Conservation (phyloP, 1,139 yeast genomes). For the Zygosaccharomyces sapae region DNA sequence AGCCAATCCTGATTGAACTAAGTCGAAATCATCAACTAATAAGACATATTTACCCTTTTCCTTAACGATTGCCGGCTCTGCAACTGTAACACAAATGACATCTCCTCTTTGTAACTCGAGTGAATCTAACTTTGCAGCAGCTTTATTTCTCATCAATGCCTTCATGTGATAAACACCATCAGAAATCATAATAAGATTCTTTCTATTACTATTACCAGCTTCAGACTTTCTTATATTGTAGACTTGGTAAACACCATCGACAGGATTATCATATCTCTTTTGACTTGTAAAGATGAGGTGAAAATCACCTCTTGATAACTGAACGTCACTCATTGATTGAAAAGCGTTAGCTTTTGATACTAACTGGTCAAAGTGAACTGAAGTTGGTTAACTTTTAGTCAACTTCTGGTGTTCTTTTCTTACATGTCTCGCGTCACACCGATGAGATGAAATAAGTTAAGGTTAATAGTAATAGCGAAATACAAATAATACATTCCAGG, state of each 20-base stretch:
- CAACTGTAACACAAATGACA: slow-evolving; percentile 31
- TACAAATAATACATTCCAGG: too few species aligned
- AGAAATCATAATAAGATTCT: slow-evolving; percentile 44
- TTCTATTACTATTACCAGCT: slow-evolving; percentile 28
- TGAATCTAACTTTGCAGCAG: slow-evolving; percentile 48
- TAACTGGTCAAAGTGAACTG: slow-evolving; percentile 9
- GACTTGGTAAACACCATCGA: slow-evolving; percentile 34
- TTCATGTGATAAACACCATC: slow-evolving; percentile 64
- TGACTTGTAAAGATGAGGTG: slow-evolving; percentile 30
- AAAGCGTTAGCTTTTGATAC: not conserved
- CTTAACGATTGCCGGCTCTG: slow-evolving; percentile 34
- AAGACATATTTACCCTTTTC: slow-evolving; percentile 53
- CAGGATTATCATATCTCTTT: slow-evolving; percentile 30
- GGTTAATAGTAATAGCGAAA: not conserved
- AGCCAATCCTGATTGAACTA: slow-evolving; percentile 43
- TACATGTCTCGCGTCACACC: slow-evolving; percentile 13
- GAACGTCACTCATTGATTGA: slow-evolving; percentile 24
- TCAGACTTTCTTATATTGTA: slow-evolving; percentile 35
- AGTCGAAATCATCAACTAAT: slow-evolving; percentile 50
- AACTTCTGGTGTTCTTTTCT: slow-evolving; percentile 7
- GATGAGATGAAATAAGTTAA: not conserved
- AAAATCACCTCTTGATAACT: slow-evolving; percentile 30
- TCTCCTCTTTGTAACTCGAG: slow-evolving; percentile 45
- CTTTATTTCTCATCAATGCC: slow-evolving; percentile 60
- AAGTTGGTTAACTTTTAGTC: slow-evolving; percentile 5